phyloP scores from a whole-genome alignment of 345 rosid species.

The Eucalyptus regnans region DNA sequence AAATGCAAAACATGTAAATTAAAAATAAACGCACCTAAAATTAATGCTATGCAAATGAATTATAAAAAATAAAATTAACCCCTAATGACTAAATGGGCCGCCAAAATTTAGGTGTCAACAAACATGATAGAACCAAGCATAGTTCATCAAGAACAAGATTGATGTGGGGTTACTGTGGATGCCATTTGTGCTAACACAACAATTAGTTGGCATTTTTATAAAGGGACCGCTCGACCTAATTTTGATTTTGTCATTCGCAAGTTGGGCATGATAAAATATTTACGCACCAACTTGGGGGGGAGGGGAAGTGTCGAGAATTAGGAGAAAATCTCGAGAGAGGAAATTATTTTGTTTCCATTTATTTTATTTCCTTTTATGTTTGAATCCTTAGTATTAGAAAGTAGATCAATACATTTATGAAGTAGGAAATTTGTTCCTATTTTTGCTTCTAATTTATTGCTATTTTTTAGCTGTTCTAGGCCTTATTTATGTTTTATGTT shows the following conservation, averaged over 20 bases:
- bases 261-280: not conserved
- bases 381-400: not conserved
- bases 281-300: not conserved
- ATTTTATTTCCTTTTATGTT: no score
- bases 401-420: not conserved
- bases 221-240: rapidly evolving
- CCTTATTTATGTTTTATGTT: no score
- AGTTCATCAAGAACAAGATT: not conserved
- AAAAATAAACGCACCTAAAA: no score
- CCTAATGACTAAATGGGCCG: no score
- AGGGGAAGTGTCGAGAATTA: not conserved
- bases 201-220: not conserved
- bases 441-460: not conserved
- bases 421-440: not conserved
- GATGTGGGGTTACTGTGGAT: rapidly evolving
- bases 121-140: not conserved
- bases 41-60: no score
- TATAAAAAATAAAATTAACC: no score
- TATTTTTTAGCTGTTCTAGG: not conserved
- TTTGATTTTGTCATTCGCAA: rapidly evolving
- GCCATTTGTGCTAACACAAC: not conserved
- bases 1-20: no score
- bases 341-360: no score
- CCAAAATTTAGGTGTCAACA: no score
- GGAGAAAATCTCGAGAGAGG: not conserved